These are phyloP conservation scores for Cladosporium halotolerans DNA, from an alignment of 2,329 filamentous ascomycete species.

Conservation along the genomic window DNA sequence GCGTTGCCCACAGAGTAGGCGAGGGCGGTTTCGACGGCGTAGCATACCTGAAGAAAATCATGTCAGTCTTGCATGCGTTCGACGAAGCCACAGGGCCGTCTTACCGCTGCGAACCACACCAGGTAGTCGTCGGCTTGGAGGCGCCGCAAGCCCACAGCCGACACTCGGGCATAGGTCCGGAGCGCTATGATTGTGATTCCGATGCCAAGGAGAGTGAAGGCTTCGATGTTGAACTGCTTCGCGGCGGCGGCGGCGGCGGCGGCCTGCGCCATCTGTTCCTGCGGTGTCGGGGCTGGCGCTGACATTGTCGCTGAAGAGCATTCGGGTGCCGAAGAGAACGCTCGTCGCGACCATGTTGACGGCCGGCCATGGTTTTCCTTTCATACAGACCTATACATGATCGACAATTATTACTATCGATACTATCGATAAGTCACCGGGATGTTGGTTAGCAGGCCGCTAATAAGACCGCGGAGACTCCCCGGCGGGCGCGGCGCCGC, in stretches of 20 bases:
- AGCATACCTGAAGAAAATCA: not conserved
- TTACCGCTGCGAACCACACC: slow-evolving; percentile 4
- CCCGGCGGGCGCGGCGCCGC: too few species aligned
- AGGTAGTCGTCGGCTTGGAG: slow-evolving; percentile 4
- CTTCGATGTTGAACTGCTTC: slow-evolving; percentile 5
- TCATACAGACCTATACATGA: too few species aligned
- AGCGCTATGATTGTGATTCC: not conserved
- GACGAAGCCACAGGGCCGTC: not conserved
- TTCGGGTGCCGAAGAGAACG: too few species aligned
- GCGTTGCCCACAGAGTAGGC: slow-evolving; percentile 7
- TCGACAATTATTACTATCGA: too few species aligned
- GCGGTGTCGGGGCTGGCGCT: slow-evolving; percentile 4
- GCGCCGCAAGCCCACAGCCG: not conserved
- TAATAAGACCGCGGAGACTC: too few species aligned
- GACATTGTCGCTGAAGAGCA: not conserved
- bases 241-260: slow-evolving; percentile 4
- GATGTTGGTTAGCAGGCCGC: too few species aligned
- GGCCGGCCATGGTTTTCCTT: too few species aligned
- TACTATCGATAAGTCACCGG: too few species aligned
- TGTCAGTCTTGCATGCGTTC: not conserved
- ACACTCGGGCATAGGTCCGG: not conserved
- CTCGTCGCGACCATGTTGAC: too few species aligned
- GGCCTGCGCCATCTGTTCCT: not conserved
- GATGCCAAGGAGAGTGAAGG: slow-evolving; percentile 9
- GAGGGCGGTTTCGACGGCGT: slow-evolving; percentile 1